phyloP scores from a whole-genome alignment of 1,139 yeast genomes.

The Yamadazyma dendronema region DNA sequence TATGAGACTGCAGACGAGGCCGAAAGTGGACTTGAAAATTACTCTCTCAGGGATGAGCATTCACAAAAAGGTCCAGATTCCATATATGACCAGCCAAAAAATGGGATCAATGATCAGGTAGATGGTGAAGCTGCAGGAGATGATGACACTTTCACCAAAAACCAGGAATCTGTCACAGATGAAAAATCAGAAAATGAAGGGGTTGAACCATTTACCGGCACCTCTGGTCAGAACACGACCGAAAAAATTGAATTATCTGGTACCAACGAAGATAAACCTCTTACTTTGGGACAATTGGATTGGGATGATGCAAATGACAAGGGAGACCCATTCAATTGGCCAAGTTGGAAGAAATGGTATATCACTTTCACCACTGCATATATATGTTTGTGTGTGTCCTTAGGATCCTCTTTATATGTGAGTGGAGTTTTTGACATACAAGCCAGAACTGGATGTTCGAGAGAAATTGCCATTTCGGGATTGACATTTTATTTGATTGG shows the following conservation, averaged over 20 bases:
- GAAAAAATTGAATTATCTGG: background rate
- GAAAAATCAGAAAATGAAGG: slow-evolving; percentile 16
- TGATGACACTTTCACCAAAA: slow-evolving; percentile 1
- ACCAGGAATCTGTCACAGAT: slow-evolving; percentile 4
- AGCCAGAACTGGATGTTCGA: slow-evolving; percentile 45
- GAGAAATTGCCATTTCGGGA: slow-evolving; percentile 63
- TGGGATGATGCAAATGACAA: slow-evolving; percentile 65
- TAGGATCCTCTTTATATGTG: slow-evolving; percentile 70
- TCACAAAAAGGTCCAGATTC: background rate
- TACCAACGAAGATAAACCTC: background rate
- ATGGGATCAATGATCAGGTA: background rate
- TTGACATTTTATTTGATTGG: slow-evolving; percentile 71
- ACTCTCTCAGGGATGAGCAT: slow-evolving; percentile 1
- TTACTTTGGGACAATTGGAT: slow-evolving; percentile 34
- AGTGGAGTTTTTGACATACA: slow-evolving; percentile 57
- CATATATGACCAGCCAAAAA: background rate
- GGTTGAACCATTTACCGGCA: background rate
- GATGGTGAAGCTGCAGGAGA: slow-evolving; percentile 1
- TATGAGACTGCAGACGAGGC: slow-evolving; percentile 40
- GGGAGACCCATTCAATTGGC: slow-evolving; percentile 68
- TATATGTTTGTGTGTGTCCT: slow-evolving; percentile 64
- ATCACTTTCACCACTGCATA: slow-evolving; percentile 62
- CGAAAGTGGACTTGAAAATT: slow-evolving; percentile 5
- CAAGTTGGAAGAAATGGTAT: slow-evolving; percentile 58
- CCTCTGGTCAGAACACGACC: background rate